Evolutionary conservation across 805 yeast species (phyloP).

Genomic region (Myxozyma geophila): DNA sequence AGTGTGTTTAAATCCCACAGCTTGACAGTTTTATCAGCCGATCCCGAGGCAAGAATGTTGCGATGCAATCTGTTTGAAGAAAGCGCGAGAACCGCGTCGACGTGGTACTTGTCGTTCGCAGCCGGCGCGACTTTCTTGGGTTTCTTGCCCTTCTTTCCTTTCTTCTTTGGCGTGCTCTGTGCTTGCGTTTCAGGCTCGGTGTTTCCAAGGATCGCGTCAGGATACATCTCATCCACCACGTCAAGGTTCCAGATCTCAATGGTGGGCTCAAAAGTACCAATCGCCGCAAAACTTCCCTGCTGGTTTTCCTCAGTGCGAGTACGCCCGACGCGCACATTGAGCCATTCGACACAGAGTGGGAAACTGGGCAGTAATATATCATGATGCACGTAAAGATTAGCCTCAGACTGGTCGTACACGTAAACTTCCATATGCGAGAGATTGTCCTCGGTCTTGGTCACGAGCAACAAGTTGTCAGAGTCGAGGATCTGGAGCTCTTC

Average conservation of each 20-base stretch:
- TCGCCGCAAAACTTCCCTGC: constrained; percentile 89
- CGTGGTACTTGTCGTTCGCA: constrained; percentile 74
- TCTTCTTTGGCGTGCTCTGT: constrained; percentile 42
- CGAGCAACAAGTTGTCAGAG: constrained; percentile 84
- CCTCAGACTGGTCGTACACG: constrained; percentile 89
- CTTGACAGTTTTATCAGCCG: constrained; percentile 93
- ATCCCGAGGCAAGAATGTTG: constrained; percentile 86
- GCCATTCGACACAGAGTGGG: constrained; percentile 96
- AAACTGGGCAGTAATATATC: constrained; percentile 96
- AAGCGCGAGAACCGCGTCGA: constrained; percentile 89
- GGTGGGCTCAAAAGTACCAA: constrained; percentile 96
- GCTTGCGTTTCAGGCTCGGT: constrained; percentile 54
- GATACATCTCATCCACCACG: constrained; percentile 89
- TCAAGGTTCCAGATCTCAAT: constrained; percentile 97
- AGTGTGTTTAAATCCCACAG: constrained; percentile 88
- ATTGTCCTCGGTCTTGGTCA: constrained; percentile 96
- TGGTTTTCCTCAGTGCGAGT: constrained; percentile 49
- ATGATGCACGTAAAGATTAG: constrained; percentile 88
- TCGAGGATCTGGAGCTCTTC: constrained; percentile 85
- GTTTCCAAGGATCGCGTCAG: constrained; percentile 82
- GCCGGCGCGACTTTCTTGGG: constrained; percentile 51
- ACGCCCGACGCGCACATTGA: constrained; percentile 67
- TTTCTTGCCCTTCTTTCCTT: constrained; percentile 54
- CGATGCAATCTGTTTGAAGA: constrained; percentile 81
- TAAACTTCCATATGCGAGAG: constrained; percentile 90